These are phyloP conservation scores for Globisporangium echinulatum DNA, from an alignment of 352 stramenopile species.

Conservation along the genomic window DNA sequence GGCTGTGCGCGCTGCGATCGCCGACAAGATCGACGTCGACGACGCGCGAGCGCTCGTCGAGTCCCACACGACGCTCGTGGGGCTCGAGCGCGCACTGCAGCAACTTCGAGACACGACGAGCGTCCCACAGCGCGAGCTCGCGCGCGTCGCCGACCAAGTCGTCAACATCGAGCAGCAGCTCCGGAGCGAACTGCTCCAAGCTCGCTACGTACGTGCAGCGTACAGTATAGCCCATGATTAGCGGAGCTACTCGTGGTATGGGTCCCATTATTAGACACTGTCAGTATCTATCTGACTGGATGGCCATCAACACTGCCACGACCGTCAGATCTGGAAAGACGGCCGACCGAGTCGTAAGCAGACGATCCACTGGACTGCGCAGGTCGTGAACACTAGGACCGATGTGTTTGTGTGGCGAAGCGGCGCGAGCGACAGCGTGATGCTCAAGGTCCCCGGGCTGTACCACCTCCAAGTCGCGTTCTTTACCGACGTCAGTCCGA, in stretches of 20 bases:
- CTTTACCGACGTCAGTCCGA: conserved; percentile 53
- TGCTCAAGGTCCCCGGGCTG: conserved; percentile 47
- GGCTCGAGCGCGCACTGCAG: conserved; percentile 16
- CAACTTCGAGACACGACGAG: conserved; percentile 21
- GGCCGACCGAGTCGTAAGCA: conserved; percentile 42
- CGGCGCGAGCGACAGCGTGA: conserved; percentile 32
- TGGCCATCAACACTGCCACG: too few relatives aligned
- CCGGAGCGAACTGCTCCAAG: conserved; percentile 65
- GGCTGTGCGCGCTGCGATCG: conserved; percentile 16
- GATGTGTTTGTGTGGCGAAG: conserved; percentile 66
- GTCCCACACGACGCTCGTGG: conserved; percentile 20
- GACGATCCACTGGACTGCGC: conserved; percentile 57
- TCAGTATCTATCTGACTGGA: background rate
- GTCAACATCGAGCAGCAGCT: conserved; percentile 42
- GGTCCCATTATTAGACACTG: too few relatives aligned
- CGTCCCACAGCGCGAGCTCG: conserved; percentile 19
- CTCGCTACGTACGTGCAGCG: conserved; percentile 46
- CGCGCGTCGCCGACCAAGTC: conserved; percentile 31
- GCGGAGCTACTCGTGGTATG: too few relatives aligned
- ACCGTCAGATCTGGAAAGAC: conserved; percentile 63
- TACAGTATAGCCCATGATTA: too few relatives aligned
- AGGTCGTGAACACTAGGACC: conserved; percentile 59
- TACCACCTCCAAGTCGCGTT: conserved; percentile 69
- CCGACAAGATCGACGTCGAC: conserved; percentile 27
- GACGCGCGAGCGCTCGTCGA: conserved; percentile 28